These are phyloP conservation scores for Raffaelea ambrosiae DNA, from an alignment of 2,329 filamentous ascomycete species.

Conservation along the genomic window DNA sequence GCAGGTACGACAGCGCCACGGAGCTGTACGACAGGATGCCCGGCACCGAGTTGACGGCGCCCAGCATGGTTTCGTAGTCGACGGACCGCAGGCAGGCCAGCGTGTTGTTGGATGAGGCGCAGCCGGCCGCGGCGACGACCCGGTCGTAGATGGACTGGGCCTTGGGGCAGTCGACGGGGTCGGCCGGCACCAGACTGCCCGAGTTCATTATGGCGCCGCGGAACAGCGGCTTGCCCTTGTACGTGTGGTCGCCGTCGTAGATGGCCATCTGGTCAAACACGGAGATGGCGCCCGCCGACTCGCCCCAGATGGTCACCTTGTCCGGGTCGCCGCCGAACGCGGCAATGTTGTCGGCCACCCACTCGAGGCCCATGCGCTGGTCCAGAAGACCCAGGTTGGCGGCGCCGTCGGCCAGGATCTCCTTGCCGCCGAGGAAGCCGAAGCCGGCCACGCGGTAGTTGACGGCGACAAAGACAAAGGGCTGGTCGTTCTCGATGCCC, in stretches of 20 bases:
- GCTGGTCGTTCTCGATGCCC: constrained; percentile 43
- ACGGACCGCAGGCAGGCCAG: constrained; percentile 57
- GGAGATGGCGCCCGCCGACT: constrained; percentile 63
- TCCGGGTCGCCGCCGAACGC: constrained; percentile 70
- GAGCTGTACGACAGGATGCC: constrained; percentile 59
- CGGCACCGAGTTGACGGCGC: constrained; percentile 62
- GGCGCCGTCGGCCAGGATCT: constrained; percentile 58
- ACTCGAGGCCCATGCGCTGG: constrained; percentile 63
- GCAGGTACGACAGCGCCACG: constrained; percentile 64
- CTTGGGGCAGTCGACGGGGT: constrained; percentile 56
- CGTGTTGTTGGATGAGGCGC: constrained; percentile 45
- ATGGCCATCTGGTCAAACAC: constrained; percentile 69
- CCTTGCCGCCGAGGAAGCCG: constrained; percentile 62
- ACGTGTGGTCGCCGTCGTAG: constrained; percentile 56
- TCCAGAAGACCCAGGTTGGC: constrained; percentile 66
- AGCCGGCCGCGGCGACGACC: constrained; percentile 54
- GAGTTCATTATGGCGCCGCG: constrained; percentile 72
- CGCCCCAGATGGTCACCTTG: constrained; percentile 75
- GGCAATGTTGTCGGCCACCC: constrained; percentile 69
- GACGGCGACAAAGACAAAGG: constrained; percentile 66
- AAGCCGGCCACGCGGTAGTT: constrained; percentile 72
- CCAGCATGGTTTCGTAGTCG: constrained; percentile 51
- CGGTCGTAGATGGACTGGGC: constrained; percentile 56
- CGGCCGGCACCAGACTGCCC: constrained; percentile 53
- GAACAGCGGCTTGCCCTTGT: constrained; percentile 69